Evolutionary conservation across 2,329 filamentous ascomycete genomes (phyloP), one percentile per base, ranked within the genome.

Genomic region (Didymella exigua): DNA sequence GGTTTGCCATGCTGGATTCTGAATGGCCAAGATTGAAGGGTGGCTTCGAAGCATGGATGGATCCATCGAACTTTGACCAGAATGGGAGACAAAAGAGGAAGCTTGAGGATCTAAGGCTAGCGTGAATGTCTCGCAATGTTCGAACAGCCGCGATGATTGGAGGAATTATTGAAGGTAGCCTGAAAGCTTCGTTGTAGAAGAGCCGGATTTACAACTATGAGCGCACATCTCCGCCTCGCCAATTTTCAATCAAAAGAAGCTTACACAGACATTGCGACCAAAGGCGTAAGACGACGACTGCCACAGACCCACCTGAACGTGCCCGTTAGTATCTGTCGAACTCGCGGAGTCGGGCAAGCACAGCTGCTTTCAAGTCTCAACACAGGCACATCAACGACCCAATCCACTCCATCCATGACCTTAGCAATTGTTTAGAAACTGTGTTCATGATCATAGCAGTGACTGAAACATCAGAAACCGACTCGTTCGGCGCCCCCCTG

Each of bases 1-100:
- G 84, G 84, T 84, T 80, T 50, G 82, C 83, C 19, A 81, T 88
- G 7, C 63, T 83, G 1, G 80, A 84, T 44, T 78, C 79, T 0
- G 86, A 89, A 54, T 89, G 86, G 86, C 75, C 77, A 2, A 45
- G 51, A 0, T 68, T 79, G 1, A 82, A 78, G 59, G 56, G 61
- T 0, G 81, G 68, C 0, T 73, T 88, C 41, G 79, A 84, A 62
- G 59, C 44, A 16, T 89, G 86, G 86, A 59, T 89, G 42, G 72
- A 73, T 16, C 70, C 75, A 11, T 70, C 63, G 0, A 88, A 88
- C 66, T 87, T 88, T 62, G 81, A 86, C 61, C 69, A 68, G 6
- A 63, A 79, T 2, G 85, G 84, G 0, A 75, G 62, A 47, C 86
- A 88, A 70, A 78, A 67, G 50, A 78, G 62, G 60, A 78, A 64